Base-by-base conservation (phyloP, 2,329 filamentous ascomycete species). In the Tolypocladium pustulatum region DNA sequence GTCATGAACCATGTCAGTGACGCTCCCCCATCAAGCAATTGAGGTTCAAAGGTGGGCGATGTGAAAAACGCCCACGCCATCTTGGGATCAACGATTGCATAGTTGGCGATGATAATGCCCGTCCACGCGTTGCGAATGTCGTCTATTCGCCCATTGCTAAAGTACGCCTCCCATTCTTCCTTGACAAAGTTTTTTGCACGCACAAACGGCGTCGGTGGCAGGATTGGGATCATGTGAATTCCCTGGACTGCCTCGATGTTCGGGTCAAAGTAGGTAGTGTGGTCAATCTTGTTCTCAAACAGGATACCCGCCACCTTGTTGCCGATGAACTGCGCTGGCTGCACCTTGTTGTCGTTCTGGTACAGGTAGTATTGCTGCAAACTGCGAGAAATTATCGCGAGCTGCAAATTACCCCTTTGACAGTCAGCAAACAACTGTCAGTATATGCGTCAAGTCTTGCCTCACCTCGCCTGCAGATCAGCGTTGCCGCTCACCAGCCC, bases 261-360 rank as follows among this genome's bases (percentile, higher is more conserved):
- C 56, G 76, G 71, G 53, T 90, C 90, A 67, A 97, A 97, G 74
- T 91, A 97, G 1, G 93, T 97, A 4, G 89, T 88, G 72, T 97
- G 91, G 71, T 97, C 90, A 57, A 91, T 82, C 75, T 97, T 97
- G 77, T 97, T 97, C 74, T 97, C 93, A 67, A 97, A 97, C 10
- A 96, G 70, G 63, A 87, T 87, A 7, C 84, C 83, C 2, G 80
- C 78, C 41, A 81, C 84, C 73, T 89, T 91, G 78, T 97, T 97
- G 49, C 78, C 82, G 62, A 90, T 85, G 69, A 95, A 96, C n/a
- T 86, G 76, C 1, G 79, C 65, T 0, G 93, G 93, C 66, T 96
- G 84, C 22, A 80, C 73, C 56, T 73, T 78, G 71, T 96, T 96
- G 72, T 81, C 76, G 43, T 73, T 78, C 7, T 81, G 79, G 77